Evolutionary conservation across 176 grass and related monocot genomes (phyloP), one percentile per base, ranked within the genome.

Genomic region (Musa acuminata): DNA sequence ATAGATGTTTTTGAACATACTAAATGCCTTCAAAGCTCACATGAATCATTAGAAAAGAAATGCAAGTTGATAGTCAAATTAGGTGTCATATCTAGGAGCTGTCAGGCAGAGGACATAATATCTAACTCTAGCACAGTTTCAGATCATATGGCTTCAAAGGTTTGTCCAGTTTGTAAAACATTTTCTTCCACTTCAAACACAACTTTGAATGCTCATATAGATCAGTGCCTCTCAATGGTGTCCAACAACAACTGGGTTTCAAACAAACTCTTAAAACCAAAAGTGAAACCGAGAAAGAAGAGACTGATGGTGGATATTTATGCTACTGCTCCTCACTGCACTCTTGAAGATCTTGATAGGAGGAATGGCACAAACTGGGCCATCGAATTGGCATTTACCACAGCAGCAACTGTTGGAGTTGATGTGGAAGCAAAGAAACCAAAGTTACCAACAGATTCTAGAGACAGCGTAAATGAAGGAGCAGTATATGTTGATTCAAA

Each of bases 301-400:
- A 81, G 29, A 51, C 27, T 72, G 55, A 73, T 81, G 69, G 55
- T 65, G 6, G 79, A 81, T 16, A 64, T 81, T 51, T 81, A 81
- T n/a, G n/a, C 70, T 23, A 73, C 67, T 20, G 78, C 78, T 21
- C 20, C 64, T 9, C 67, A 35, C 51, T 69, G 68, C 78, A 80
- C 78, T 72, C 67, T 80, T 50, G 54, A 80, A 53, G 78, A 80
- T 9, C 78, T 81, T 53, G 79, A 81, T 66, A 81, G 22, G 71
- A 81, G 79, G 51, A 81, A 81, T 48, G 79, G 79, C 14, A 81
- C 71, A 50, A 82, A 82, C 20, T 82, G 80, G 80, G 71, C 80
- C 70, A 17, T 14, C 7, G 72, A 76, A 50, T 55, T 82, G 59
- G 71, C 76, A 26, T 58, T 55, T 7, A 20, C 55, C 43, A 6